Evolutionary conservation across 768 basidiomycete species (phyloP), one percentile per base, ranked within the genome.

Genomic region (Tubosaeta sp.): DNA sequence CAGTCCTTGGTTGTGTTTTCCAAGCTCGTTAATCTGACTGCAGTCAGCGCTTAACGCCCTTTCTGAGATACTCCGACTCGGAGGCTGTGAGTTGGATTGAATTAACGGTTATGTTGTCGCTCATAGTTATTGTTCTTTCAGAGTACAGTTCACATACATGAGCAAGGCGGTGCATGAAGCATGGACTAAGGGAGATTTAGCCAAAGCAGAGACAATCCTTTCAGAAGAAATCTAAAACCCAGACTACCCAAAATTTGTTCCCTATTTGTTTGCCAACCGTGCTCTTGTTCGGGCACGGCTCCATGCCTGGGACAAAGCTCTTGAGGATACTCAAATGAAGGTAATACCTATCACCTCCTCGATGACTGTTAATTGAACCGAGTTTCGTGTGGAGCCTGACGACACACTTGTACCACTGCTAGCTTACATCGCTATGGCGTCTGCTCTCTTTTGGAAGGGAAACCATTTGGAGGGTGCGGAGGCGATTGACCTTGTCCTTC

Each of bases 231-330:
- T 54, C 9, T 6, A 12, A 27, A 32, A 42, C 10, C 16, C 22
- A 7, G 44, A 32, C 25, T 42, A 13, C 11, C 29, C 24, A 18
- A 25, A 38, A 18, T n/a, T 38, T 3, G n/a, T 25, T 14, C 1
- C 6, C 1, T 54, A 54, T 47, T 42, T 35, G 4, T 40, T 10
- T 40, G 48, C 45, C 18, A 53, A 50, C 19, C 41, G 55, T 13
- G 34, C 55, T 25, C 41, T 53, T n/a, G 24, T 54, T 35, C 45
- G 55, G 21, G 48, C 48, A 1, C 52, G 44, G 14, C 32, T 34
- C 13, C 11, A 18, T 13, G 32, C 46, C 35, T 54, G 47, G 52
- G 35, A 34, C 16, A 21, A 46, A n/a, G 55, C 45, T 0, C 29
- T 50, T 24, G 34, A 54, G 22, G 55, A 48, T 31, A 32, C 22